phyloP scores from a whole-genome alignment of 495 filamentous ascomycete species.

The Penicillium arizonense region DNA sequence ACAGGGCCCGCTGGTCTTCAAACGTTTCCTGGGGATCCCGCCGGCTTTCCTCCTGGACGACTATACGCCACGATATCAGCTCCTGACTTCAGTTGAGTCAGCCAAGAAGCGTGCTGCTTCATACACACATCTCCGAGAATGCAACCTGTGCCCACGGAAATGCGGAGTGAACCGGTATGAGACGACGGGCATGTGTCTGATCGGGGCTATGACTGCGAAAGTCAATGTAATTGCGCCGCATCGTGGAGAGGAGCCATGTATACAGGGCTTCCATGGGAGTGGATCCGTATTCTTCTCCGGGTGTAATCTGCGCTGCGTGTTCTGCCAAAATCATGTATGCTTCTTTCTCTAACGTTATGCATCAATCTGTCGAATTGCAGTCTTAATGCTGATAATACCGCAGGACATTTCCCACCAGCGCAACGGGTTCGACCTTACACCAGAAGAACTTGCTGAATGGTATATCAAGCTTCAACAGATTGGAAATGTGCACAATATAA shows the following conservation, averaged over 20 bases:
- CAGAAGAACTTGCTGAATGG: conserved; percentile 73
- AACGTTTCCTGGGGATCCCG: conserved; percentile 61
- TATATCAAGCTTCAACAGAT: conserved; percentile 69
- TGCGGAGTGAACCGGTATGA: conserved; percentile 75
- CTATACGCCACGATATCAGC: conserved; percentile 66
- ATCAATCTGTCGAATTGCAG: not conserved
- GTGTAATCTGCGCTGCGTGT: conserved; percentile 75
- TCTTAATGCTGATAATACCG: not conserved
- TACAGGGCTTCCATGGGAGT: conserved; percentile 72
- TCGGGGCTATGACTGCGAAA: conserved; percentile 66
- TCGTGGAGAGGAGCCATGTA: conserved; percentile 61
- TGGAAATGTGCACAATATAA: conserved; percentile 75
- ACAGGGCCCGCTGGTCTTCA: conserved; percentile 10
- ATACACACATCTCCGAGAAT: conserved; percentile 67
- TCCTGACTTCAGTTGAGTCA: conserved; percentile 56
- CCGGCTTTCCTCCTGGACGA: conserved; percentile 74
- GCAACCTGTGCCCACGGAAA: conserved; percentile 72
- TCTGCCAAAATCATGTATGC: conserved; percentile 71
- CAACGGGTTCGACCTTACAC: conserved; percentile 72
- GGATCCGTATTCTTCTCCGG: conserved; percentile 75
- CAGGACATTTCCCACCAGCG: conserved; percentile 69
- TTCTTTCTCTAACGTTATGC: not conserved
- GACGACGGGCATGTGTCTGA: conserved; percentile 69
- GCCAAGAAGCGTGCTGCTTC: conserved; percentile 64
- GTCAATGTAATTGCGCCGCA: conserved; percentile 74